These are phyloP conservation scores for Zasmidium citrigriseum DNA, from an alignment of 2,329 filamentous ascomycete genomes.

Conservation along the genomic window DNA sequence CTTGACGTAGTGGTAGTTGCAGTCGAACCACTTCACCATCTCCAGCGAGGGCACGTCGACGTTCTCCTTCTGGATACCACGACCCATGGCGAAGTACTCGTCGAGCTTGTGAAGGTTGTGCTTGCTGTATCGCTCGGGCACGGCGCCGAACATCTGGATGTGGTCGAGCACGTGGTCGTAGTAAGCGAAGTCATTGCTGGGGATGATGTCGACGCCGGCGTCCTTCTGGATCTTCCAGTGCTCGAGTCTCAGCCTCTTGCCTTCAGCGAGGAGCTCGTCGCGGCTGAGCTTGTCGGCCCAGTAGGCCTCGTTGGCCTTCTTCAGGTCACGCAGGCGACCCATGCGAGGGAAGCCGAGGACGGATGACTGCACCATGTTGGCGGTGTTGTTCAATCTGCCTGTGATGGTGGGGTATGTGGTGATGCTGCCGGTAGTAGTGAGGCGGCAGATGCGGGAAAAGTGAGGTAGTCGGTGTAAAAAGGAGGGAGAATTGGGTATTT, in stretches of 20 bases:
- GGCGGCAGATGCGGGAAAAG: background rate
- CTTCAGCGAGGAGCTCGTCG: constrained; percentile 86
- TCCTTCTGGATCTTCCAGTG: constrained; percentile 99
- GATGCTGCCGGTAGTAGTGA: background rate
- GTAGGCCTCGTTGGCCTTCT: constrained; percentile 99
- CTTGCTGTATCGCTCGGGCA: constrained; percentile 91
- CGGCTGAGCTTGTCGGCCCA: constrained; percentile 95
- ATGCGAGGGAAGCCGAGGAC: constrained; percentile 99
- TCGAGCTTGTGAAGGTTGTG: constrained; percentile 85
- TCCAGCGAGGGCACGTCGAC: constrained; percentile 84
- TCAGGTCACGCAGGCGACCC: constrained; percentile 97
- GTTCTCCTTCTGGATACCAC: constrained; percentile 93
- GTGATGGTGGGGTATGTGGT: background rate
- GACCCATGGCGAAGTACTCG: constrained; percentile 99
- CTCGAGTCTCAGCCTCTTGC: constrained; percentile 91
- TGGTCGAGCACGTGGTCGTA: constrained; percentile 98
- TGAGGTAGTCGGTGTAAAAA: background rate
- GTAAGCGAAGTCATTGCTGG: constrained; percentile 98
- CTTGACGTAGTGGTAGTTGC: constrained; percentile 99
- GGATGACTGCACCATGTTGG: constrained; percentile 58
- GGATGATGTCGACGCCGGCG: constrained; percentile 95
- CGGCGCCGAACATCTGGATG: constrained; percentile 94
- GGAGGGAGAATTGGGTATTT: background rate
- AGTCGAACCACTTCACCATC: constrained; percentile 99
- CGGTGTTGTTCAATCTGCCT: constrained; percentile 11